A percentile compares a stretch with the other conserved stretches of the same genome.
phyloP scores from a whole-genome alignment of 1,284 basidiomycete species.

The Ganoderma sinense region DNA sequence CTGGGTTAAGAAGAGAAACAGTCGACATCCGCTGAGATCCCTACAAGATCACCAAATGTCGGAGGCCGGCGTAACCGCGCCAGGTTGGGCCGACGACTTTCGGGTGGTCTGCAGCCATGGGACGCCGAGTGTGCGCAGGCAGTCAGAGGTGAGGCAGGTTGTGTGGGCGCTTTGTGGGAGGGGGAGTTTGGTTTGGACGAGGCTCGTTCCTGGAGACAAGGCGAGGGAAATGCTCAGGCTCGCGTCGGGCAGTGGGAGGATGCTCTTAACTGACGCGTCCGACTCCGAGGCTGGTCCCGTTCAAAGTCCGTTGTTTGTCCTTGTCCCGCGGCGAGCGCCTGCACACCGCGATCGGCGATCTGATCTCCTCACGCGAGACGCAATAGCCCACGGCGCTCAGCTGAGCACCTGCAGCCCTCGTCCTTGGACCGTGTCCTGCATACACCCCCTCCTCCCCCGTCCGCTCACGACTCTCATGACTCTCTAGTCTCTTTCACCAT shows the following conservation, averaged over 20 bases:
- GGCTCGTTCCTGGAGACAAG: background rate
- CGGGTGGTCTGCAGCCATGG: conserved; percentile 9
- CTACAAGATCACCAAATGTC: conserved; percentile 54
- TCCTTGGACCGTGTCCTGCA: conserved; percentile 11
- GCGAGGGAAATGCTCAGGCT: background rate
- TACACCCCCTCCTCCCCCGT: conserved; percentile 1
- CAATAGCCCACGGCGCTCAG: background rate
- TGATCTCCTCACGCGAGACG: background rate
- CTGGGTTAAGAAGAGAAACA: conserved; percentile 10
- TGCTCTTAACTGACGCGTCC: too few relatives aligned
- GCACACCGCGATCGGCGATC: conserved; percentile 11
- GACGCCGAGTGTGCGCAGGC: background rate
- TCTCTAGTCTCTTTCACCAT: conserved; percentile 1
- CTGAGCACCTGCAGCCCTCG: background rate
- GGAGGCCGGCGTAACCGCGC: conserved; percentile 47
- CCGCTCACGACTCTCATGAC: conserved; percentile 9
- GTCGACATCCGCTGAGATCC: conserved; percentile 21
- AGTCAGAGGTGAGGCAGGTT: background rate
- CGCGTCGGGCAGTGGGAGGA: too few relatives aligned
- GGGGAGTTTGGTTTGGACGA: background rate
- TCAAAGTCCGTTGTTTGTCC: background rate
- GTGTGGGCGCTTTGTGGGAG: background rate
- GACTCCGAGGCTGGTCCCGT: background rate
- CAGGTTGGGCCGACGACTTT: conserved; percentile 38
- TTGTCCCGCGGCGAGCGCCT: background rate